These are phyloP conservation scores for Zelonia costaricensis DNA, from an alignment of 208 protist species.

Conservation along the genomic window DNA sequence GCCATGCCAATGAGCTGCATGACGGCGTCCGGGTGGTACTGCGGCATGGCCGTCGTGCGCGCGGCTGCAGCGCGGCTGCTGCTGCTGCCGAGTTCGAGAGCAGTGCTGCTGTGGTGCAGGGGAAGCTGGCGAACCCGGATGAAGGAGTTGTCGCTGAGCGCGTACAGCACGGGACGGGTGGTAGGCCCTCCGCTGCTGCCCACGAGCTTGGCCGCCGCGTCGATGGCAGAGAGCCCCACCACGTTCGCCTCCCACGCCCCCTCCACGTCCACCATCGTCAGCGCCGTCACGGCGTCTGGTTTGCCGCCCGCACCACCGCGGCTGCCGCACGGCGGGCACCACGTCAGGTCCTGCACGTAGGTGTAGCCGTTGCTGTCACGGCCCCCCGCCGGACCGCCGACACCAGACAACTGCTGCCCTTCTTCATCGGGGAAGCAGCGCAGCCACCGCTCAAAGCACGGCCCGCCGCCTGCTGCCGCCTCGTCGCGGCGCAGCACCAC, in stretches of 20 bases:
- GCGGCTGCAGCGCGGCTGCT: too few species aligned
- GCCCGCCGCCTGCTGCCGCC: slow-evolving; percentile 1
- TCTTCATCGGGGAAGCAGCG: slow-evolving; percentile 43
- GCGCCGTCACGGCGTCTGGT: slow-evolving; percentile 9
- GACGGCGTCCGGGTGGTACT: slow-evolving; percentile 64
- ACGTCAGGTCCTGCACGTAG: slow-evolving; percentile 37
- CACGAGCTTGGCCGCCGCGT: slow-evolving; percentile 5
- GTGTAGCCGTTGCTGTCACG: slow-evolving; percentile 9
- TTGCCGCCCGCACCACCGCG: too few species aligned
- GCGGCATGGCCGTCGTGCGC: slow-evolving; percentile 30
- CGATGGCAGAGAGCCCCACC: slow-evolving; percentile 7
- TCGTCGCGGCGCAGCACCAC: slow-evolving; percentile 34
- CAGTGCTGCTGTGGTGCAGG: slow-evolving; percentile 10
- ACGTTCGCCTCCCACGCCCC: slow-evolving; percentile 19
- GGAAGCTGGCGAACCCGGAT: slow-evolving; percentile 29
- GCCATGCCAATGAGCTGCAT: slow-evolving; percentile 78
- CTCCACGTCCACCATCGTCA: slow-evolving; percentile 19
- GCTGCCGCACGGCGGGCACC: slow-evolving; percentile 27
- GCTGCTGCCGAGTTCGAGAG: too few species aligned
- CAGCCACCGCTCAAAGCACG: slow-evolving; percentile 52
- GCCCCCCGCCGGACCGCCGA: not conserved
- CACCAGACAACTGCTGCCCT: not conserved
- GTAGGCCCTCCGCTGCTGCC: not conserved
- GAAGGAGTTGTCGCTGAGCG: slow-evolving; percentile 13
- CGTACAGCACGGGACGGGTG: slow-evolving; percentile 22